Conservation (phyloP, 208 protist genomes). For the Leishmania braziliensis region DNA sequence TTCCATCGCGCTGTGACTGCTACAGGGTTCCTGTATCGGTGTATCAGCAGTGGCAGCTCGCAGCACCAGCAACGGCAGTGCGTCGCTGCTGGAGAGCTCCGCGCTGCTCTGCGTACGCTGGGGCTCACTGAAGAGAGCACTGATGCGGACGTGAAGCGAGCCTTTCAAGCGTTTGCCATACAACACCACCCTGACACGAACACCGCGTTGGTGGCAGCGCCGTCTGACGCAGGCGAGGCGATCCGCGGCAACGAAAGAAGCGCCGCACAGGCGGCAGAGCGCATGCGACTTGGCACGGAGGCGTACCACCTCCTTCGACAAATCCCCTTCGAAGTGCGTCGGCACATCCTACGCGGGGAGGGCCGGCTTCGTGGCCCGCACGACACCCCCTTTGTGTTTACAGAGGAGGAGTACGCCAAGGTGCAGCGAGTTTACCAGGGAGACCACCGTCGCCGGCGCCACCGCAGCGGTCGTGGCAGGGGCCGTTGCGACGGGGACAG, state of each 20-base stretch:
- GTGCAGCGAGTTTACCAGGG: slow-evolving; percentile 52
- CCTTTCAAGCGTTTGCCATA: slow-evolving; percentile 59
- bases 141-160: slow-evolving; percentile 61
- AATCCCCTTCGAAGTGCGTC: slow-evolving; percentile 36
- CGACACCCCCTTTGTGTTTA: slow-evolving; percentile 29
- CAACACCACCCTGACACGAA: slow-evolving; percentile 61
- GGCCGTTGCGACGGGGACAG: neutral
- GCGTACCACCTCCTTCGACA: slow-evolving; percentile 67
- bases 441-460: slow-evolving; percentile 11
- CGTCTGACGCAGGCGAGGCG: neutral
- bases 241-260: slow-evolving; percentile 1
- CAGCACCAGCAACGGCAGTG: slow-evolving; percentile 4
- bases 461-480: neutral
- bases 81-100: slow-evolving; percentile 40
- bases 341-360: slow-evolving; percentile 31
- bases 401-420: slow-evolving; percentile 42
- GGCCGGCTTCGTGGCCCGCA: neutral
- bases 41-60: slow-evolving; percentile 1
- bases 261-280: slow-evolving; percentile 1
- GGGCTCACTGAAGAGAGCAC: slow-evolving; percentile 42
- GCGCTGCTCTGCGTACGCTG: slow-evolving; percentile 43
- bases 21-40: slow-evolving; percentile 3
- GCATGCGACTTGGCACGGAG: slow-evolving; percentile 42
- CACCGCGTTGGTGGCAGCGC: neutral
- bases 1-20: neutral